Conservation (phyloP, 371 early-diverging fungal genomes). For the Neoconidiobolus thromboides region DNA sequence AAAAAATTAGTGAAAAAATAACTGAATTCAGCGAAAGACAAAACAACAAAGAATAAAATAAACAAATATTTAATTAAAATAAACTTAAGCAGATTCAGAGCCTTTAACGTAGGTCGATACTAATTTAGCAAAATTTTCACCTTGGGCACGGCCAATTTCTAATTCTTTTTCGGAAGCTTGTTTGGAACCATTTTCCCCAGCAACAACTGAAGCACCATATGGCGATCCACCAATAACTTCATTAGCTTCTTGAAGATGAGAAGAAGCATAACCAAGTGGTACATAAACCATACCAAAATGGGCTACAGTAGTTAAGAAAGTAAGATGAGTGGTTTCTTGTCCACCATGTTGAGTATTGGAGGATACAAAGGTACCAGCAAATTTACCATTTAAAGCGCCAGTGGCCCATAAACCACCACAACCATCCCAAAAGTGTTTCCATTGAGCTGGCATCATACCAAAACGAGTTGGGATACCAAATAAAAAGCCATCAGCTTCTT, state of each 20-base stretch:
- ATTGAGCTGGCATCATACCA: slow-evolving; percentile 52
- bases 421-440: slow-evolving; percentile 47
- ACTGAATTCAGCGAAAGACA: too few relatives aligned
- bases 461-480: slow-evolving; percentile 65
- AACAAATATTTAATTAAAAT: too few relatives aligned
- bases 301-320: slow-evolving; percentile 41
- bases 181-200: slow-evolving; percentile 39
- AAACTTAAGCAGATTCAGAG: too few relatives aligned
- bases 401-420: slow-evolving; percentile 56
- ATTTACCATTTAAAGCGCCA: slow-evolving; percentile 46
- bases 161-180: slow-evolving; percentile 39
- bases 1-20: too few relatives aligned
- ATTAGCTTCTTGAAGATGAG: slow-evolving; percentile 23
- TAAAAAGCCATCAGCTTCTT: slow-evolving; percentile 52
- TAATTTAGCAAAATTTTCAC: slow-evolving; percentile 37
- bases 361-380: slow-evolving; percentile 49
- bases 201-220: slow-evolving; percentile 20
- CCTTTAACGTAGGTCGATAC: slow-evolving; percentile 8
- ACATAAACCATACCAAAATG: slow-evolving; percentile 71
- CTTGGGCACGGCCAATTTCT: slow-evolving; percentile 39
- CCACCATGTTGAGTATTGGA: slow-evolving; percentile 59
- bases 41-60: too few relatives aligned
- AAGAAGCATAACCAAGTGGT: slow-evolving; percentile 40
- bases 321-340: slow-evolving; percentile 54
- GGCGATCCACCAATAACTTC: slow-evolving; percentile 46